Base-by-base conservation (phyloP, 345 rosid genomes). In the Trapa bicornis region DNA sequence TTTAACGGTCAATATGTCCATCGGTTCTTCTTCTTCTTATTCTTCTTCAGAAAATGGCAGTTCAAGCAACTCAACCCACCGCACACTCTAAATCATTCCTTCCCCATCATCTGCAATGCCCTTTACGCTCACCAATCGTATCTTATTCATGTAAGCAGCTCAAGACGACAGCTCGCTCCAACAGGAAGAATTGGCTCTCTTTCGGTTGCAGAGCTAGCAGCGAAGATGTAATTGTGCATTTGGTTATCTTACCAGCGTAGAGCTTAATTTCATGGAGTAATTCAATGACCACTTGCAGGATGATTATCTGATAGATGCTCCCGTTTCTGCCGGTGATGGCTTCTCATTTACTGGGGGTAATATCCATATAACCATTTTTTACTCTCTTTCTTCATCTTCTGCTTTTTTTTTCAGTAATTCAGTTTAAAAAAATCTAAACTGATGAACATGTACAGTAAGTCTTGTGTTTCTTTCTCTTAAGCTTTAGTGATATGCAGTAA, bases 261-360 rank as follows among this genome's bases (percentile, higher is more conserved):
- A 37, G 42, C 1, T 48, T 17, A 35, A 56, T 36, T 61, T 64
- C 48, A 8, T 48, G 9, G 17, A 17, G 38, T 13, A 6, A n/a
- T 37, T 64, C 47, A n/a, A 17, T 52, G 61, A 39, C 41, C 41
- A 37, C 29, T 15, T 56, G 32, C 68, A 92, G 96, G 96, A 89
- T 76, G 96, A 89, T 76, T 89, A 84, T 80, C 85, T 86, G 67
- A 85, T 89, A 42, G 96, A 92, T 79, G 98, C 96, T 70, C 91
- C 91, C 37, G 89, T 78, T 67, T 86, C 91, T 32, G 87, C 80
- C 37, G 97, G 97, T 71, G 97, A 92, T 79, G 98, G 97, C 57
- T 92, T 92, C 78, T 92, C 98, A 60, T 92, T 93, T 74, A 78
- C 85, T 71, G 98, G 98, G 79, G 98, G 96, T 88, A 53, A 68